These are phyloP conservation scores for Ceratopteris richardii DNA, from an alignment of 75 land plant genomes.

Conservation along the genomic window DNA sequence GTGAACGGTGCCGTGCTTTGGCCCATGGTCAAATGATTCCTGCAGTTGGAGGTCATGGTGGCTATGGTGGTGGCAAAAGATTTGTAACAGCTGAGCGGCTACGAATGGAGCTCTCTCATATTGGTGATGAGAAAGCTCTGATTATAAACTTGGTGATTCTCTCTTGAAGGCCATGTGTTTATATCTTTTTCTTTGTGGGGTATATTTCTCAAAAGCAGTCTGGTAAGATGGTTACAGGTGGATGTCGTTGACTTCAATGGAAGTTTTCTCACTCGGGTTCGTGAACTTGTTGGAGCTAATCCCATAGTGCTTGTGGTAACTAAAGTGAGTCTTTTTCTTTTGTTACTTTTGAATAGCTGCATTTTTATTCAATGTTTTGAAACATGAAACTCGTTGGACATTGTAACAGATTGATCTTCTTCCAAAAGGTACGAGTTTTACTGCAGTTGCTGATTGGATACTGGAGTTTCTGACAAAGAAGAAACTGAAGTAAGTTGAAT, in stretches of 20 bases:
- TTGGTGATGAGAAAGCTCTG: conserved; percentile 66
- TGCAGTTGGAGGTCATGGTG: conserved; percentile 96
- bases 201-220: not conserved
- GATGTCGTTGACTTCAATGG: conserved; percentile 99
- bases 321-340: conserved; percentile 44
- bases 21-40: conserved; percentile 95
- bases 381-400: too few relatives aligned
- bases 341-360: not conserved
- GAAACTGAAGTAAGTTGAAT: conserved; percentile 72
- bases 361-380: not conserved
- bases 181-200: not conserved
- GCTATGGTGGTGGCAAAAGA: conserved; percentile 84
- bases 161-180: not conserved
- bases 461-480: conserved; percentile 61
- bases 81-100: conserved; percentile 87
- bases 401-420: conserved; percentile 74
- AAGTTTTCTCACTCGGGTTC: conserved; percentile 82
- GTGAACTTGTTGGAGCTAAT: conserved; percentile 95
- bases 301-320: conserved; percentile 89
- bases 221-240: conserved; percentile 41
- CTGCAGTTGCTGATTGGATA: conserved; percentile 88
- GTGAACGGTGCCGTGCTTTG: conserved; percentile 76
- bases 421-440: conserved; percentile 81
- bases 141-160: conserved; percentile 72
- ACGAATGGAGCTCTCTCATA: conserved; percentile 78